Conservation (phyloP, 108 stramenopile species). For the Stephanodiscus minutulus region DNA sequence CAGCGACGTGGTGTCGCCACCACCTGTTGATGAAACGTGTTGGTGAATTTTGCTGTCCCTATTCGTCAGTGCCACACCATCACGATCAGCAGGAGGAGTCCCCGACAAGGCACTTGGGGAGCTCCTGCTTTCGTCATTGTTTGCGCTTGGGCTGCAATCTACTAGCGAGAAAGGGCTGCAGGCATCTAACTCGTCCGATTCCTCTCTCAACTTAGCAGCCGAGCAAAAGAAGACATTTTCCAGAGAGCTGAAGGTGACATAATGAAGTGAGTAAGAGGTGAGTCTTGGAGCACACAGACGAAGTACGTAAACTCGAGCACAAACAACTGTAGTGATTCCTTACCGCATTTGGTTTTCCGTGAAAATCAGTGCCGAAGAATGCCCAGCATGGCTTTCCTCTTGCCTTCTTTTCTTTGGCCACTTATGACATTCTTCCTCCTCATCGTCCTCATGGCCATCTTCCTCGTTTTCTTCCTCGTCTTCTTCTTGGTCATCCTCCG, state of each 20-base stretch:
- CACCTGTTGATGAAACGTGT: neutral
- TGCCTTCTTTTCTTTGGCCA: constrained; percentile 24
- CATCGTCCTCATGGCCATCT: neutral
- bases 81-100: constrained; percentile 15
- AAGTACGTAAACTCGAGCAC: neutral
- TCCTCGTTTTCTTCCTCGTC: constrained; percentile 8
- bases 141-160: neutral
- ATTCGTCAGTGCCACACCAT: neutral
- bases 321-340: neutral
- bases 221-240: constrained; percentile 38
- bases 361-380: constrained; percentile 39
- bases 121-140: neutral
- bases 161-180: neutral
- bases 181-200: constrained; percentile 1
- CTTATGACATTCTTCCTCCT: constrained; percentile 7
- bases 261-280: neutral
- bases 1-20: neutral
- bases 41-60: neutral
- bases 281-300: neutral
- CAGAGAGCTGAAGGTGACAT: constrained; percentile 9
- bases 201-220: constrained; percentile 17
- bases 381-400: constrained; percentile 9
- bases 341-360: constrained; percentile 30
- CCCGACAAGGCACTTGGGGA: constrained; percentile 4
- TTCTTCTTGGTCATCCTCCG: constrained; percentile 7